Evolutionary conservation across 768 basidiomycete species (phyloP).

Genomic region (Phanerochaete sordida): DNA sequence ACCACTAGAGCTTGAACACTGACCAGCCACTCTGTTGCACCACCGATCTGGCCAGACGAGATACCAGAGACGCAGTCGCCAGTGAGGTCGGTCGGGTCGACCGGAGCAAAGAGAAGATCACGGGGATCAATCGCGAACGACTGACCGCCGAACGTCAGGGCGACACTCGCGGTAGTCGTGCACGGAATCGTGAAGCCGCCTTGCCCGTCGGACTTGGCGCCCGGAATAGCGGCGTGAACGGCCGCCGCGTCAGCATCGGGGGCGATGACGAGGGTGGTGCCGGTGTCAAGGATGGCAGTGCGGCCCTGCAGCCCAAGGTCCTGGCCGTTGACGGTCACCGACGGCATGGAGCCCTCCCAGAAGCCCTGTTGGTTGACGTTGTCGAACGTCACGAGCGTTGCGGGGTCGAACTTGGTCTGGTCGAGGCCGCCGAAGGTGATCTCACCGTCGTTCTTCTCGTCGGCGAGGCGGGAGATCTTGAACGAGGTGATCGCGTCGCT

Average conservation of each 20-base stretch:
- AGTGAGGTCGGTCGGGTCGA: constrained; percentile 43
- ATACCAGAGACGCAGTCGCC: constrained; percentile 75
- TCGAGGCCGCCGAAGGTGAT: constrained; percentile 82
- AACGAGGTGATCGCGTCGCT: constrained; percentile 66
- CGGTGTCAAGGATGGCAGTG: constrained; percentile 62
- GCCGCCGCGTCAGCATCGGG: constrained; percentile 46
- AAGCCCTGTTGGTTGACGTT: constrained; percentile 71
- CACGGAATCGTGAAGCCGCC: constrained; percentile 64
- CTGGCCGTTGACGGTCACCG: constrained; percentile 54
- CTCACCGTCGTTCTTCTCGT: constrained; percentile 70
- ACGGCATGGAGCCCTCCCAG: constrained; percentile 72
- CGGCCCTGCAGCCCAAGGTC: constrained; percentile 51
- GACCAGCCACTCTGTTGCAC: constrained; percentile 64
- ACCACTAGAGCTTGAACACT: constrained; percentile 23
- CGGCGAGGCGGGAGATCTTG: constrained; percentile 74
- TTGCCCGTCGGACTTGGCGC: constrained; percentile 46
- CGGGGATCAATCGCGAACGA: constrained; percentile 61
- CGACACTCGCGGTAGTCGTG: constrained; percentile 46
- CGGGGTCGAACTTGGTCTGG: constrained; percentile 57
- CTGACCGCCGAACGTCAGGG: constrained; percentile 55
- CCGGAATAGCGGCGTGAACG: constrained; percentile 54
- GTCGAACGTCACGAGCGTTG: constrained; percentile 52
- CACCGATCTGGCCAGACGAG: constrained; percentile 55
- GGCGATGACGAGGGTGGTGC: constrained; percentile 42
- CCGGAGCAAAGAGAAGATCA: constrained; percentile 59